These are phyloP conservation scores for Carex littledalei DNA, from an alignment of 176 grass and related monocot genomes.

Conservation along the genomic window DNA sequence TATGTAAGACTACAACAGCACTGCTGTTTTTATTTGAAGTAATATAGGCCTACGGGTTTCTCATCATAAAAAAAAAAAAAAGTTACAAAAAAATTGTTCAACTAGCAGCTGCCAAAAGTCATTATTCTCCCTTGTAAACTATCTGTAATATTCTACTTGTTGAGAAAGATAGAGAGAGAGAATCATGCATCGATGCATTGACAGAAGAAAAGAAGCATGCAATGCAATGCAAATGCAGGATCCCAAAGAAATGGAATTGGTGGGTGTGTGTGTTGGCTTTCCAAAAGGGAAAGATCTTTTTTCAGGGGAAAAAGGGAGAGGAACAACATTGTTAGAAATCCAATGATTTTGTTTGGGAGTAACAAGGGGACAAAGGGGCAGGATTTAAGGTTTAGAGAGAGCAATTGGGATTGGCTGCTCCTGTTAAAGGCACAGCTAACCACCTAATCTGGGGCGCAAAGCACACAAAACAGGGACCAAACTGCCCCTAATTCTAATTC, in stretches of 20 bases:
- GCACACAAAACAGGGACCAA: slow-evolving; percentile 79
- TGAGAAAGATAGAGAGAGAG: neutral
- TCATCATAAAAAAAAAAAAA: no score
- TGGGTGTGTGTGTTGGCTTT: slow-evolving; percentile 37
- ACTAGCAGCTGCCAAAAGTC: neutral
- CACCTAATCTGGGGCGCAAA: slow-evolving; percentile 63
- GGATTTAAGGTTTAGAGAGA: slow-evolving; percentile 74
- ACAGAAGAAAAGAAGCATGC: slow-evolving; percentile 46
- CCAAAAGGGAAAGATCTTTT: slow-evolving; percentile 79
- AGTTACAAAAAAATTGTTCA: no score
- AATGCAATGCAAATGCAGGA: slow-evolving; percentile 31
- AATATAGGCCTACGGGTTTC: no score
- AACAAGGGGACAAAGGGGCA: slow-evolving; percentile 70
- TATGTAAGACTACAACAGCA: no score
- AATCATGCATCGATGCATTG: neutral
- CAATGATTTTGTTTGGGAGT: slow-evolving; percentile 86
- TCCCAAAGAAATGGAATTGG: slow-evolving; percentile 51
- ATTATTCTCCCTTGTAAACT: neutral
- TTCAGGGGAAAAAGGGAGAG: slow-evolving; percentile 39
- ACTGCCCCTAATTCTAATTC: slow-evolving; percentile 32
- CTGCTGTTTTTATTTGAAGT: no score
- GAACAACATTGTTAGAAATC: slow-evolving; percentile 68
- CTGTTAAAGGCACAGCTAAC: slow-evolving; percentile 64
- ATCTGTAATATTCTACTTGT: neutral
- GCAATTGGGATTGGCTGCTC: slow-evolving; percentile 53